Evolutionary conservation across 108 stramenopile genomes (phyloP).

Genomic region (Chaetoceros tenuissimus): DNA sequence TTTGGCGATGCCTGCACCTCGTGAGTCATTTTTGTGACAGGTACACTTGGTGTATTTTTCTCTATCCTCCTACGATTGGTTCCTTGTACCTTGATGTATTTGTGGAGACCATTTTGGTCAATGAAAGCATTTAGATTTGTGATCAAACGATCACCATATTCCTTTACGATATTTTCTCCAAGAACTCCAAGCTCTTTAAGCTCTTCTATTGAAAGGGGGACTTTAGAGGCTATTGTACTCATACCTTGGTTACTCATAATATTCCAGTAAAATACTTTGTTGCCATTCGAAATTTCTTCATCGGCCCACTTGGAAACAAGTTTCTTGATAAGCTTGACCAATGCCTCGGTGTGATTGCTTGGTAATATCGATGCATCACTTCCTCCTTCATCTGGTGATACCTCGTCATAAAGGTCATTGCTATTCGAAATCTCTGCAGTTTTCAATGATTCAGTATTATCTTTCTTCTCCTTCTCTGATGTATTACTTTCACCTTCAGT

Average conservation of each 20-base stretch:
- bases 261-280: slow-evolving; percentile 75
- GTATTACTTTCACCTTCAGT: too few species aligned
- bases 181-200: slow-evolving; percentile 46
- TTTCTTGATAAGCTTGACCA: slow-evolving; percentile 50
- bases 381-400: too few species aligned
- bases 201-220: slow-evolving; percentile 64
- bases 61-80: too few species aligned
- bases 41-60: too few species aligned
- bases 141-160: slow-evolving; percentile 73
- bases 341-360: slow-evolving; percentile 32
- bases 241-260: slow-evolving; percentile 56
- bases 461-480: too few species aligned
- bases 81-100: slow-evolving; percentile 23
- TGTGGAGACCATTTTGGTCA: slow-evolving; percentile 37
- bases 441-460: too few species aligned
- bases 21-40: too few species aligned
- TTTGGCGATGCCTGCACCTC: too few species aligned
- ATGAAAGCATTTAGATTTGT: slow-evolving; percentile 51
- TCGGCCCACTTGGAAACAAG: slow-evolving; percentile 63
- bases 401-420: too few species aligned
- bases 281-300: slow-evolving; percentile 79
- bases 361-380: slow-evolving; percentile 35
- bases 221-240: slow-evolving; percentile 47
- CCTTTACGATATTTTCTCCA: slow-evolving; percentile 58
- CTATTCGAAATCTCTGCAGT: too few species aligned